phyloP scores from a whole-genome alignment of 1,284 basidiomycete species.

The Kwoniella shivajii region DNA sequence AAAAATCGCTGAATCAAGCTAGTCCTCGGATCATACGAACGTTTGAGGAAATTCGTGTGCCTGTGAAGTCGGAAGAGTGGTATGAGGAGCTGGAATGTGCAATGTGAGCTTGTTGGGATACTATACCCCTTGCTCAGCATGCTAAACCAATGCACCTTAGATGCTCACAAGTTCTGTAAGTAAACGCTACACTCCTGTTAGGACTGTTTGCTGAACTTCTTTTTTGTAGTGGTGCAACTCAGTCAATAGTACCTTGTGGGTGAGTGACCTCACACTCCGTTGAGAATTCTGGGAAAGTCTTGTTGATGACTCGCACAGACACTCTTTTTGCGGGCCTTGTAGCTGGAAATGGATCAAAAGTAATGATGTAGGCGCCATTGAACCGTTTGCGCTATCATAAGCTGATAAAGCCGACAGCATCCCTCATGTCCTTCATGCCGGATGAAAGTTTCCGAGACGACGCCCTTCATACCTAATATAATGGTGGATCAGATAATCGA shows the following conservation, averaged over 20 bases:
- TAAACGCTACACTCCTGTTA: not conserved
- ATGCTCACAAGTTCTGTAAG: slow-evolving; percentile 39
- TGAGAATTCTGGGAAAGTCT: not conserved
- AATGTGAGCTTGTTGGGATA: slow-evolving; percentile 36
- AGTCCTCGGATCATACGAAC: slow-evolving; percentile 34
- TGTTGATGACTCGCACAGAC: slow-evolving; percentile 15
- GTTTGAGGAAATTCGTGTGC: slow-evolving; percentile 37
- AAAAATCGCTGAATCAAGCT: slow-evolving; percentile 5
- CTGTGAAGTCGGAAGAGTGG: slow-evolving; percentile 35
- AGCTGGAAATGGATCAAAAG: slow-evolving; percentile 42
- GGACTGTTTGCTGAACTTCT: not conserved
- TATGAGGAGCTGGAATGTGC: slow-evolving; percentile 46
- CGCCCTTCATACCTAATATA: slow-evolving; percentile 38
- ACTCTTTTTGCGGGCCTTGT: slow-evolving; percentile 44
- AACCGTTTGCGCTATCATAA: not conserved
- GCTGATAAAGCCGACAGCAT: slow-evolving; percentile 14
- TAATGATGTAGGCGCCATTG: slow-evolving; percentile 25
- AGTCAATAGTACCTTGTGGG: slow-evolving; percentile 42
- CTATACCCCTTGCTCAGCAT: not conserved
- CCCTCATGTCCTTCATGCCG: slow-evolving; percentile 41
- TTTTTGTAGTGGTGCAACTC: slow-evolving; percentile 28
- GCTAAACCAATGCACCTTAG: slow-evolving; percentile 19
- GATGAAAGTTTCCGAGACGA: slow-evolving; percentile 18
- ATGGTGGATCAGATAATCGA: slow-evolving; percentile 44
- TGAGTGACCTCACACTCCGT: slow-evolving; percentile 15